Conservation (phyloP, 345 rosid species). For the Brassica cretica region DNA sequence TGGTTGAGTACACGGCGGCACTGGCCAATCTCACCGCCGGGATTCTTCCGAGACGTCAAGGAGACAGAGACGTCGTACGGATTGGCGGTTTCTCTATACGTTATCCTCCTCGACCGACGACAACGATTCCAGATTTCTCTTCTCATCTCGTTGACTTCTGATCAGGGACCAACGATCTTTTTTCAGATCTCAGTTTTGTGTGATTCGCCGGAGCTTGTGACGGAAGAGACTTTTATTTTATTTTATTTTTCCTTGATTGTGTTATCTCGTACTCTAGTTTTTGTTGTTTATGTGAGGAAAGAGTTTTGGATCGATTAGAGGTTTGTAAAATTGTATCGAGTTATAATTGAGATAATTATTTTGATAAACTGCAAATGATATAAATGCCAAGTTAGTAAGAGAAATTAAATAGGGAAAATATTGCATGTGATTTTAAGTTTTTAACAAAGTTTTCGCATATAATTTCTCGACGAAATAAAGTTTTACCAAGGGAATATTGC, state of each 20-base stretch:
- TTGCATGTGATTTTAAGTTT: background rate
- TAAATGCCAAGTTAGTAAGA: background rate
- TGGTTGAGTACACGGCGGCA: conserved; percentile 44
- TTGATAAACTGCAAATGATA: background rate
- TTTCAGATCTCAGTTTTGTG: conserved; percentile 1
- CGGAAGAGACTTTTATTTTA: conserved; percentile 2
- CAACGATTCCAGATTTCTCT: conserved; percentile 29
- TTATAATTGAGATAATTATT: conserved; percentile 1
- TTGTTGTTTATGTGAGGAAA: background rate
- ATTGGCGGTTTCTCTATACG: conserved; percentile 21
- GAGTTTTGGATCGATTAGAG: background rate
- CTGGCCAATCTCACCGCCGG: conserved; percentile 47
- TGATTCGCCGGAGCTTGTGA: background rate
- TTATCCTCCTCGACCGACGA: conserved; percentile 19
- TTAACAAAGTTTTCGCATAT: background rate
- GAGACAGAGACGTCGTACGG: background rate
- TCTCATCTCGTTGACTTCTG: conserved; percentile 34
- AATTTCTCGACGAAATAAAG: background rate
- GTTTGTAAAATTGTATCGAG: conserved; percentile 2
- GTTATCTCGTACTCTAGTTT: background rate
- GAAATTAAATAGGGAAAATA: background rate
- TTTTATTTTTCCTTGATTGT: background rate
- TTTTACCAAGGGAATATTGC: background rate
- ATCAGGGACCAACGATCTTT: background rate
- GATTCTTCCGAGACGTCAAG: conserved; percentile 37